Base-by-base conservation (phyloP, 2,329 filamentous ascomycete species). In the Apiospora kogelbergensis region DNA sequence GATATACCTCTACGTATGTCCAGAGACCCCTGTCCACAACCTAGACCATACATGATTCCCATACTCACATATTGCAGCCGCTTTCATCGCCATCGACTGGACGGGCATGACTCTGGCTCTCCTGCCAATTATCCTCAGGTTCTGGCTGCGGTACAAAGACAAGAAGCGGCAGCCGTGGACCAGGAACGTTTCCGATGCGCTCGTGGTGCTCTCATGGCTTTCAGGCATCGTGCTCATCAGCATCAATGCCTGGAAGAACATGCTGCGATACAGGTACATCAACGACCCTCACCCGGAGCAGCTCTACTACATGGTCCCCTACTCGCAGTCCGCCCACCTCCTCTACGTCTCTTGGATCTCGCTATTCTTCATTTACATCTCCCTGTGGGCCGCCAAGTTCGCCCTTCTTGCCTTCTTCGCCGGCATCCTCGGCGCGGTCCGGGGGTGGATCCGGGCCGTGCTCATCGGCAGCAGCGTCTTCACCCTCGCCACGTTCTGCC, bases 41-140 rank as follows among this genome's bases (percentile, higher is more conserved):
- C 3, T 17, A 22, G 6, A 26, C 13, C 3, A 3, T n/a, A 26
- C 11, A 26, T 48, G 26, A 33, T 45, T 46, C 30, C 53, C 40
- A 42, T 65, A 44, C 57, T 69, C 66, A 70, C 67, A 45, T 22
- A 24, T 63, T 24, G 22, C 48, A 75, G 73, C 73, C 45, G 73
- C 73, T 24, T 75, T 75, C 66, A 75, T 75, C 68, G 73, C 69
- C 40, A 74, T 75, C 26, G 73, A 75, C 69, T 75, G 73, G 65
- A 41, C 68, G 20, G 71, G 71, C 42, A 70, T 75, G 70, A 71
- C 73, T 1, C 6, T 75, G 17, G 73, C 73, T 20, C 67, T 74
- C 9, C 67, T 75, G 42, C 73, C 73, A 20, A 73, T 75, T 37
- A 41, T 72, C 24, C 72, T 75, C 24, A 70, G 73, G n/a, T 74